A percentile compares a stretch with the other conserved stretches of the same genome.
phyloP scores from a whole-genome alignment of 106 monocot genomes.

The Ottelia alismoides region DNA sequence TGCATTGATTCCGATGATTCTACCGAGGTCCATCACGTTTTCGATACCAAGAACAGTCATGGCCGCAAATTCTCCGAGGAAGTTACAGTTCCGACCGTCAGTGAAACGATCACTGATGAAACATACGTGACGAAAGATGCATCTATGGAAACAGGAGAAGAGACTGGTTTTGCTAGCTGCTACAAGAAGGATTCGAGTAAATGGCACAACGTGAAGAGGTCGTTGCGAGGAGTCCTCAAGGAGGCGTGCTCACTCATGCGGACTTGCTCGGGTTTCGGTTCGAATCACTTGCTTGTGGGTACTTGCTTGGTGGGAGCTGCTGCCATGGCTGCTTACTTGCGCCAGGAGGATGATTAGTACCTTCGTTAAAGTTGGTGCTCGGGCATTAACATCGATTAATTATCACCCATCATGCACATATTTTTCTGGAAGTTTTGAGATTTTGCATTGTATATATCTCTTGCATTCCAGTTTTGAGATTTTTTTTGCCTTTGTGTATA shows the following conservation, averaged over 20 bases:
- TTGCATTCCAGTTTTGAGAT: no score
- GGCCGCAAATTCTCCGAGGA: neutral
- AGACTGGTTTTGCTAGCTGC: neutral
- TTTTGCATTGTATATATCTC: no score
- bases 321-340: constrained; percentile 13
- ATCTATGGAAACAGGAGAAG: neutral
- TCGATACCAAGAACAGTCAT: neutral
- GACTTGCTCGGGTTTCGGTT: constrained; percentile 5
- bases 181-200: no score
- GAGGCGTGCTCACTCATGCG: constrained; percentile 2
- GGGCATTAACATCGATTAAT: no score
- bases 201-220: no score
- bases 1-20: constrained; percentile 3
- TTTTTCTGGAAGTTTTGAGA: no score
- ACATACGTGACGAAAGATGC: neutral
- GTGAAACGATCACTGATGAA: neutral
- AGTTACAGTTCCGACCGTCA: no score
- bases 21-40: neutral
- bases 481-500: no score
- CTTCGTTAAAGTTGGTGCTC: no score
- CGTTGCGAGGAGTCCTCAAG: neutral
- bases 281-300: constrained; percentile 13
- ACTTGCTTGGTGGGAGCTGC: constrained; percentile 16
- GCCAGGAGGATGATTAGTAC: constrained; percentile 14
- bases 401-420: no score